These are phyloP conservation scores for Dipodascus albidus DNA, from an alignment of 805 yeast species.

Conservation along the genomic window DNA sequence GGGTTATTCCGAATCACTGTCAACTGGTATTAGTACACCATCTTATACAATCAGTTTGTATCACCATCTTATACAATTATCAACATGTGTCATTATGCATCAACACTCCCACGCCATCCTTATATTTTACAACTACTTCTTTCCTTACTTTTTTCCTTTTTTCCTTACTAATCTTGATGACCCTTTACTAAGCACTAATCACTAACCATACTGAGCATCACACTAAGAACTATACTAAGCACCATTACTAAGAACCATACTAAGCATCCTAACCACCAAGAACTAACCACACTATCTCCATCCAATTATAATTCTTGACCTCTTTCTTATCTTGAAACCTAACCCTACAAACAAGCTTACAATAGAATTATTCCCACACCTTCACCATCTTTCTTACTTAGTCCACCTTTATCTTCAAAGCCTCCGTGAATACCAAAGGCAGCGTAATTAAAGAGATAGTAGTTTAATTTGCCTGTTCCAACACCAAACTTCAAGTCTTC, in stretches of 20 bases:
- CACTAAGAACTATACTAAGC: background rate
- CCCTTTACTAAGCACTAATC: background rate
- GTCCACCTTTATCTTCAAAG: conserved; percentile 40
- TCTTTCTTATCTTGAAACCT: background rate
- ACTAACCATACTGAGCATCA: background rate
- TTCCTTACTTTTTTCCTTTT: background rate
- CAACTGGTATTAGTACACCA: too few relatives aligned
- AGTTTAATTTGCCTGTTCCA: conserved; percentile 89
- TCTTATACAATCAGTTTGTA: too few relatives aligned
- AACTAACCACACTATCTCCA: too few relatives aligned
- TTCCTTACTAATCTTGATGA: background rate
- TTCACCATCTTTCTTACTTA: conserved; percentile 58
- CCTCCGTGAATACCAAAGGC: conserved; percentile 81
- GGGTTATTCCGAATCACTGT: too few relatives aligned
- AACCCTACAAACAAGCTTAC: too few relatives aligned
- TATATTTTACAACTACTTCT: background rate
- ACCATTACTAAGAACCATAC: background rate
- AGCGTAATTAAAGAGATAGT: conserved; percentile 82
- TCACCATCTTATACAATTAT: too few relatives aligned
- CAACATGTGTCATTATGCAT: too few relatives aligned
- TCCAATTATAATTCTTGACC: too few relatives aligned
- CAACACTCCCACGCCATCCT: too few relatives aligned
- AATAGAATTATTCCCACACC: conserved; percentile 46
- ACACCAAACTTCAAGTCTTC: conserved; percentile 78
- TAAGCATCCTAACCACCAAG: background rate